Evolutionary conservation across 2,329 filamentous ascomycete genomes (phyloP).

Genomic region (Fusarium sp.): DNA sequence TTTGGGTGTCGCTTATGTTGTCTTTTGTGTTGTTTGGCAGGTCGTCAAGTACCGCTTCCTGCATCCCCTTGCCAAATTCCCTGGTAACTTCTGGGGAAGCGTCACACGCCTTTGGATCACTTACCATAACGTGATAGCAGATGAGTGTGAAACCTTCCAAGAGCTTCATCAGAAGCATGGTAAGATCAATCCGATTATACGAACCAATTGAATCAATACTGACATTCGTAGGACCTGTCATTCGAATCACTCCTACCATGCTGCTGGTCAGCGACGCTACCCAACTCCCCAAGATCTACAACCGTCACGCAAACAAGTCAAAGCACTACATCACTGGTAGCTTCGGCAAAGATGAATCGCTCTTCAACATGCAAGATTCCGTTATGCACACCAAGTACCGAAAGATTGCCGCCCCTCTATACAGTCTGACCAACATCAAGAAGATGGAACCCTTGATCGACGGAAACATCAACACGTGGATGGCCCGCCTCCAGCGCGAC

Average conservation of each 20-base stretch:
- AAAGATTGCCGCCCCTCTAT: slow-evolving; percentile 66
- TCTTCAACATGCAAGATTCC: slow-evolving; percentile 69
- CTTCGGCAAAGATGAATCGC: slow-evolving; percentile 65
- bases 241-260: slow-evolving; percentile 44
- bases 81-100: slow-evolving; percentile 35
- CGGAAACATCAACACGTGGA: slow-evolving; percentile 62
- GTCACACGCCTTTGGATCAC: slow-evolving; percentile 41
- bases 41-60: slow-evolving; percentile 33
- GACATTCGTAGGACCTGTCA: slow-evolving; percentile 29
- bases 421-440: slow-evolving; percentile 67
- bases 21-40: slow-evolving; percentile 17
- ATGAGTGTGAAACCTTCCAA: slow-evolving; percentile 32
- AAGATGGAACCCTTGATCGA: slow-evolving; percentile 70
- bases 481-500: slow-evolving; percentile 56
- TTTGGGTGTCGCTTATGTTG: slow-evolving; percentile 15
- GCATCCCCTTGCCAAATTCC: slow-evolving; percentile 34
- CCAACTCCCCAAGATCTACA: slow-evolving; percentile 67
- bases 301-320: slow-evolving; percentile 66
- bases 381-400: slow-evolving; percentile 63
- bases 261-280: slow-evolving; percentile 53
- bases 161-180: slow-evolving; percentile 33
- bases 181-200: not conserved
- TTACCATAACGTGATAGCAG: slow-evolving; percentile 37
- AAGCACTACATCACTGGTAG: slow-evolving; percentile 69
- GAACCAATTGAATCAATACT: fast-evolving